Evolutionary conservation across 2,329 filamentous ascomycete species (phyloP).

Genomic region (Talaromyces islandicus): DNA sequence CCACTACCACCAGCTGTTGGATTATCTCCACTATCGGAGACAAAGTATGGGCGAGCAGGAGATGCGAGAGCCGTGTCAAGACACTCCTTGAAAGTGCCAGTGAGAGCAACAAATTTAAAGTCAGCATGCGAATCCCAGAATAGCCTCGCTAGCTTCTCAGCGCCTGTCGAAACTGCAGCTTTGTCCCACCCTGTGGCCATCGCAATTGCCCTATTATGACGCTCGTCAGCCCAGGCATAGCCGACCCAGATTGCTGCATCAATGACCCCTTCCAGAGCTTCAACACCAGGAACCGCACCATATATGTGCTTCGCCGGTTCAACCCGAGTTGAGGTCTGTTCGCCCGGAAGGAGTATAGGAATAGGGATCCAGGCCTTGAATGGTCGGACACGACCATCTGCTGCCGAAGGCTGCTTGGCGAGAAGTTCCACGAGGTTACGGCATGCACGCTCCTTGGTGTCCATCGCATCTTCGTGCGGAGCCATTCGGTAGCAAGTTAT

Average conservation of each 20-base stretch:
- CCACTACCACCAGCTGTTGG: constrained; percentile 51
- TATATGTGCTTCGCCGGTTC: constrained; percentile 50
- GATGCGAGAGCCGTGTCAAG: constrained; percentile 41
- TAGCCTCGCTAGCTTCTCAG: constrained; percentile 39
- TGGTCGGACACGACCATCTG: constrained; percentile 25
- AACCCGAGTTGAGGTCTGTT: constrained; percentile 50
- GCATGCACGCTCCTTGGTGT: constrained; percentile 49
- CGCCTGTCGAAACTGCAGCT: constrained; percentile 31
- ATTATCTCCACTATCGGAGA: constrained; percentile 53
- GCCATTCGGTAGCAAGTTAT: constrained; percentile 51
- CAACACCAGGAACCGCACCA: constrained; percentile 41
- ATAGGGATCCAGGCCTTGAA: constrained; percentile 50
- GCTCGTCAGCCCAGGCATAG: constrained; percentile 53
- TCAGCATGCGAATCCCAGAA: constrained; percentile 46
- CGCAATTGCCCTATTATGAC: constrained; percentile 45
- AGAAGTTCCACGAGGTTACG: constrained; percentile 43
- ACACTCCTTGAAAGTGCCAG: constrained; percentile 43
- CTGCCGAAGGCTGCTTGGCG: constrained; percentile 5
- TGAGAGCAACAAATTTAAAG: constrained; percentile 50
- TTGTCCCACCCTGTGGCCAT: constrained; percentile 49
- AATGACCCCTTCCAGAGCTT: constrained; percentile 36
- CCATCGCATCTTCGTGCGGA: constrained; percentile 46
- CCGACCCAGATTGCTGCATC: constrained; percentile 53
- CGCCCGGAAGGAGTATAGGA: constrained; percentile 48
- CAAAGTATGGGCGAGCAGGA: constrained; percentile 43